Evolutionary conservation across 2,329 filamentous ascomycete species (phyloP).

Genomic region (Talaromyces sp.): DNA sequence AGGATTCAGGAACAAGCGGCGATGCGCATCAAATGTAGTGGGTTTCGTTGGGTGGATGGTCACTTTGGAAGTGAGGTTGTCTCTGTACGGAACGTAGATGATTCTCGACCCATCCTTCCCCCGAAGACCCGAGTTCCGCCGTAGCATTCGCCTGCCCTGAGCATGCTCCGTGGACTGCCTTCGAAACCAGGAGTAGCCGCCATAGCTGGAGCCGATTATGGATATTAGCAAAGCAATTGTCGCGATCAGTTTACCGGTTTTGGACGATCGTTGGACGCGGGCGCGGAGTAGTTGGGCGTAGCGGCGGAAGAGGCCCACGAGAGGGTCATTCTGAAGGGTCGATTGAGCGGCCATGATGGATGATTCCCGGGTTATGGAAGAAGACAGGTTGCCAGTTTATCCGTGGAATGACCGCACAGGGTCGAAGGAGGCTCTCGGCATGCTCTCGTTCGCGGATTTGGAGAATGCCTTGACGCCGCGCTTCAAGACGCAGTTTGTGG

Average conservation of each 20-base stretch:
- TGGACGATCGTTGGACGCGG: conserved; percentile 61
- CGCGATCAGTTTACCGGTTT: conserved; percentile 67
- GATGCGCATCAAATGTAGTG: conserved; percentile 93
- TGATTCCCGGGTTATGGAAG: neutral
- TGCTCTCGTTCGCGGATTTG: neutral
- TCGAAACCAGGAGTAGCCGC: conserved; percentile 73
- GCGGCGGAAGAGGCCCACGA: conserved; percentile 55
- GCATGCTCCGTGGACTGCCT: conserved; percentile 71
- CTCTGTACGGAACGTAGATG: conserved; percentile 90
- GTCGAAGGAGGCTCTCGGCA: conserved; percentile 4
- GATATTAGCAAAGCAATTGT: conserved; percentile 71
- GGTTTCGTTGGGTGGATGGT: conserved; percentile 85
- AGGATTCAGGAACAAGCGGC: conserved; percentile 86
- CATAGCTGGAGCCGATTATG: conserved; percentile 74
- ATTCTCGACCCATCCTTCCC: conserved; percentile 93
- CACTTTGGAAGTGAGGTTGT: conserved; percentile 73
- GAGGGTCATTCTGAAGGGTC: conserved; percentile 69
- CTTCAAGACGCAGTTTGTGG: neutral
- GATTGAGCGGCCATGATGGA: conserved; percentile 74
- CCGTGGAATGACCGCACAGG: conserved; percentile 7
- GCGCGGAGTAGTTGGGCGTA: conserved; percentile 47
- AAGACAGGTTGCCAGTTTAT: conserved; percentile 1
- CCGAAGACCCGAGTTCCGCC: conserved; percentile 86
- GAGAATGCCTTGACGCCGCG: neutral
- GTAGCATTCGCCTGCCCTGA: conserved; percentile 73